Percentiles rank a stretch among this genome's conserved stretches.
Evolutionary conservation across 495 filamentous ascomycete genomes (phyloP).

Genomic region (Polyplosphaeria fusca): DNA sequence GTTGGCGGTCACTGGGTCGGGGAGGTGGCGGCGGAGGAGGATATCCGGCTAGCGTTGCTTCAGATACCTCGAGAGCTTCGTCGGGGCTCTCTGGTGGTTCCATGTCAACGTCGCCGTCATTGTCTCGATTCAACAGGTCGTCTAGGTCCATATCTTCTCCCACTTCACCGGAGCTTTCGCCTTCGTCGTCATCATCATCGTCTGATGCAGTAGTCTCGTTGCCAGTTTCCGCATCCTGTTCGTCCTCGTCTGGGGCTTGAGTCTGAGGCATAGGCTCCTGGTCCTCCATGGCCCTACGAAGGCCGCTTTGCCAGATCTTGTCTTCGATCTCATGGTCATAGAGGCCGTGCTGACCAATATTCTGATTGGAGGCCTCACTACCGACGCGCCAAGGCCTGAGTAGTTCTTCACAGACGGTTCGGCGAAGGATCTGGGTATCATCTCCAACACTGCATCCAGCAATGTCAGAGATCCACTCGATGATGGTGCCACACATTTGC

Average conservation of each 20-base stretch:
- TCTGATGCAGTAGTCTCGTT: constrained; percentile 47
- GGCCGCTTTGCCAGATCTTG: constrained; percentile 38
- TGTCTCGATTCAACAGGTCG: constrained; percentile 33
- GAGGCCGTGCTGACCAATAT: constrained; percentile 80
- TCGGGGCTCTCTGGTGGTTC: constrained; percentile 47
- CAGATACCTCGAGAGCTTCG: constrained; percentile 52
- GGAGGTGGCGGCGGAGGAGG: constrained; percentile 65
- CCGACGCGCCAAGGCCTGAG: constrained; percentile 81
- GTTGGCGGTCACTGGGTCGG: constrained; percentile 39
- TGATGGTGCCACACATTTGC: constrained; percentile 97
- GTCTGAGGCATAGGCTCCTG: constrained; percentile 13
- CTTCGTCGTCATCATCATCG: constrained; percentile 39
- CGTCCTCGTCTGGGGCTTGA: constrained; percentile 14
- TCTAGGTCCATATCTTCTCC: constrained; percentile 42
- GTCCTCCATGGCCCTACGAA: constrained; percentile 14
- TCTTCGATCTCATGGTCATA: constrained; percentile 73
- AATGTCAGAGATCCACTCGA: constrained; percentile 94
- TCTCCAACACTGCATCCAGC: constrained; percentile 80
- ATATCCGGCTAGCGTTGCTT: constrained; percentile 68
- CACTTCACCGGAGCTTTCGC: constrained; percentile 48
- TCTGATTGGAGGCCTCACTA: constrained; percentile 77
- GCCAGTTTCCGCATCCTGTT: constrained; percentile 46
- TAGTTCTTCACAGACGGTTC: constrained; percentile 83
- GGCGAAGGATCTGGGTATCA: constrained; percentile 75
- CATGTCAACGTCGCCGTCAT: constrained; percentile 57